Evolutionary conservation across 345 rosid species (phyloP), one percentile per base, ranked within the genome.

Genomic region (Cardamine chenopodiifolia): DNA sequence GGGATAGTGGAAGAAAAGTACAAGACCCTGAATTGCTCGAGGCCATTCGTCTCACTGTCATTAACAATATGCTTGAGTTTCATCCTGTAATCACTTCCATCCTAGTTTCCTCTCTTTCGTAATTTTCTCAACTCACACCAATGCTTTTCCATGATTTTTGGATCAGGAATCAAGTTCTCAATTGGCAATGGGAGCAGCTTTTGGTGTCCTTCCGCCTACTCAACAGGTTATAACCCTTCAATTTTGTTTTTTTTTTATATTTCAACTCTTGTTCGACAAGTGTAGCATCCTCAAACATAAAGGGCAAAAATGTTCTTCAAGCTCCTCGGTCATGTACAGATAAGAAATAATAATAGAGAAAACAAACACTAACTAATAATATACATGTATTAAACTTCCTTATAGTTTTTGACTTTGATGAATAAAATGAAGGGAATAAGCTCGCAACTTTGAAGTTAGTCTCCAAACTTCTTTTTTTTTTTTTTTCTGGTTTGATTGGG

Each of bases 11-110:
- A 59, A 82, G 99, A 84, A 95, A 95, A 85, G 89, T 95, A 54
- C 97, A 89, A 31, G 99, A 92, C 62, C 94, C 96, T 9, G 99
- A 95, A 79, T 76, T 92, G 83, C 97, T 95, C 6, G 99, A 95
- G 78, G 93, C 97, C 42, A 95, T 95, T 65, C 97, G 99, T 60
- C 85, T 95, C 87, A 95, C 99, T 18, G 83, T 92, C 65, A 95
- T 95, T 40, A 91, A 86, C 85, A 95, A 95, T 77, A 40, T 95
- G 64, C 89, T 95, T 28, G 74, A 95, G 85, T 95, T 84, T 83
- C 99, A 95, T 80, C 99, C 99, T 54, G 99, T 95, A 89, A 37
- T 49, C 14, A 63, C 39, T 58, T 65, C 28, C 17, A 57, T 76
- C 77, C 70, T 67, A 37, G 9, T 52, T 35, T 25, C 54, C 22